A percentile compares a stretch with the other conserved stretches of the same genome.
These are phyloP conservation scores for Stentor roeselii DNA, from an alignment of 73 alveolate genomes.

Conservation along the genomic window DNA sequence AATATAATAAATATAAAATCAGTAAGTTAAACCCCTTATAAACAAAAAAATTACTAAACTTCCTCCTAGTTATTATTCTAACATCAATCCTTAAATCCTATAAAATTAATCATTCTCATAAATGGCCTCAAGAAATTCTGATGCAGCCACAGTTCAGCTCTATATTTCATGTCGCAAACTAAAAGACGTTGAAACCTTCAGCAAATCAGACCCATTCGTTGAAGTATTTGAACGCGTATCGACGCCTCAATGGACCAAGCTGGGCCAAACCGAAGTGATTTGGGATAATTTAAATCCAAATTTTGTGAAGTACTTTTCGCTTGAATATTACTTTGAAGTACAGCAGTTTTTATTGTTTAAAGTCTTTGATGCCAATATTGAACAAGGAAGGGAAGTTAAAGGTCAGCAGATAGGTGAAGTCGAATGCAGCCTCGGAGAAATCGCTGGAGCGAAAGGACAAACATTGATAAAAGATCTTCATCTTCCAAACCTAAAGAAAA, in stretches of 20 bases:
- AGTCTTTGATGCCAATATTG: constrained; percentile 30
- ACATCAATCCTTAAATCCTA: no score
- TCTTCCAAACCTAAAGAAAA: constrained; percentile 8
- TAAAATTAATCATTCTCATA: no score
- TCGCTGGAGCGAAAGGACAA: constrained; percentile 40
- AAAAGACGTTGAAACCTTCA: constrained; percentile 14
- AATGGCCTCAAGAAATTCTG: neutral
- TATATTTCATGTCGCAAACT: constrained; percentile 15
- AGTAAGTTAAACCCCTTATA: no score
- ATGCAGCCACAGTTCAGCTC: neutral
- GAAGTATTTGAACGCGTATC: constrained; percentile 20
- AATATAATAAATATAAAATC: no score
- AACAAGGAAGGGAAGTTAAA: constrained; percentile 23
- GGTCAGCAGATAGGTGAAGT: constrained; percentile 36
- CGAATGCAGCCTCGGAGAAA: constrained; percentile 36
- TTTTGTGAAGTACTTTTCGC: constrained; percentile 48
- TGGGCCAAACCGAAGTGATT: constrained; percentile 63
- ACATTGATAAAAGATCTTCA: neutral
- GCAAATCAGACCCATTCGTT: constrained; percentile 30
- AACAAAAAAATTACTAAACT: no score
- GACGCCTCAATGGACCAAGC: constrained; percentile 30
- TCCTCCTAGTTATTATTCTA: no score
- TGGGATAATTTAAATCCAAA: constrained; percentile 70
- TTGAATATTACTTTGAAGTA: constrained; percentile 62
- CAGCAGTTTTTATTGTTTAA: constrained; percentile 37